Evolutionary conservation across 2,329 filamentous ascomycete genomes (phyloP), one percentile per base, ranked within the genome.

Genomic region (Thelonectria discophora): DNA sequence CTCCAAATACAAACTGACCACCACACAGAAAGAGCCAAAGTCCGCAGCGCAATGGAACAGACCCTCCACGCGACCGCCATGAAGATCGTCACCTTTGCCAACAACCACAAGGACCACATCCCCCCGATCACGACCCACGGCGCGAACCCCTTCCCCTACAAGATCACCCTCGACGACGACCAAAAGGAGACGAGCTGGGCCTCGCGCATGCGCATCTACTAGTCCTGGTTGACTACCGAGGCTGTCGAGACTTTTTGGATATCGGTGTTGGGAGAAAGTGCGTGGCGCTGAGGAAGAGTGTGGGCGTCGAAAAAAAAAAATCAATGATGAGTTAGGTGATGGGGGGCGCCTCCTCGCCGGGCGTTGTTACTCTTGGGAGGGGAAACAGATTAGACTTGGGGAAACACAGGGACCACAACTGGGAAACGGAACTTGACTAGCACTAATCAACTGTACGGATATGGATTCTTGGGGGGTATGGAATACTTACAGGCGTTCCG

Each of bases 121-220:
- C 95, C 95, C 1, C 95, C 94, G 52, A 98, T 98, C 71, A 97
- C 93, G 66, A 97, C 93, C 9, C 95, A 93, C 20, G 93, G 89
- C 74, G 92, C 91, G 49, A 98, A 98, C 76, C 94, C 95, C 0
- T 99, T 98, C 73, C 94, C 94, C 1, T 98, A 97, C 78, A 90
- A 94, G 77, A 97, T 98, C 74, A 86, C 90, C 63, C 88, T 98
- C n/a, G n/a, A n/a, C 61, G 95, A 97, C 61, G 95, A 97, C 74
- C 92, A 92, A 59, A 92, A 92, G 72, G 85, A 89, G 62, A 89
- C 76, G 18, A 86, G 89, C 53, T 94, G 93, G 92, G 88, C 91
- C 50, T 86, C 89, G 58, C 85, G 91, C 40, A 93, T 94, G 79
- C 90, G 92, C 24, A 87, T 93, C 62, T 92, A 91, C 75, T 91